These are phyloP conservation scores for Aphanomyces invadans DNA, from an alignment of 352 stramenopile species.

Conservation along the genomic window DNA sequence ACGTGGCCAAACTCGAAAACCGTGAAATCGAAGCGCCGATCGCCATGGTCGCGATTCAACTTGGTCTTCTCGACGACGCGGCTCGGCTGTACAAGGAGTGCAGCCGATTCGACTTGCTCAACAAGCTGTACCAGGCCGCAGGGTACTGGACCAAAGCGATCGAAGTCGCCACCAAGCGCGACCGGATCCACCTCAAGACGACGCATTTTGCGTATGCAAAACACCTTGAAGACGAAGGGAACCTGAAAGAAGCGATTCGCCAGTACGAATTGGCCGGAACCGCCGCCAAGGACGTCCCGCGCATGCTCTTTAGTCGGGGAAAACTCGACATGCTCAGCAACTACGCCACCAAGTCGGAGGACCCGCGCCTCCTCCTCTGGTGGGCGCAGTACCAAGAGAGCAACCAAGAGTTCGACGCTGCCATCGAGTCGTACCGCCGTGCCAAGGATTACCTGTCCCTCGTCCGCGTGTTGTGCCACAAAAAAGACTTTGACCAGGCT, in stretches of 20 bases:
- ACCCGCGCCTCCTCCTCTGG: slow-evolving; percentile 86
- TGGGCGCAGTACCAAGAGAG: slow-evolving; percentile 92
- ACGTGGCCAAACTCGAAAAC: slow-evolving; percentile 36
- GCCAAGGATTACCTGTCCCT: slow-evolving; percentile 85
- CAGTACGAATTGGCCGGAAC: slow-evolving; percentile 88
- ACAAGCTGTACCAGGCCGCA: slow-evolving; percentile 85
- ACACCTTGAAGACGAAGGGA: slow-evolving; percentile 84
- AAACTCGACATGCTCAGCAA: slow-evolving; percentile 86
- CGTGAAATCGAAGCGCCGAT: slow-evolving; percentile 76
- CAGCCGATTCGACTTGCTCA: slow-evolving; percentile 87
- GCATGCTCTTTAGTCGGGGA: slow-evolving; percentile 88
- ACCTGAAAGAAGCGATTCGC: slow-evolving; percentile 85
- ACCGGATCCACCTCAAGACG: slow-evolving; percentile 88
- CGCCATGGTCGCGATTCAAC: slow-evolving; percentile 88
- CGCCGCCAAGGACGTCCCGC: slow-evolving; percentile 84
- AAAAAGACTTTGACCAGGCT: slow-evolving; percentile 81
- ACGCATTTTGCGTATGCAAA: slow-evolving; percentile 85
- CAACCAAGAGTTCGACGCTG: slow-evolving; percentile 78
- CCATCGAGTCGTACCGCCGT: slow-evolving; percentile 82
- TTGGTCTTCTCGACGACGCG: slow-evolving; percentile 88
- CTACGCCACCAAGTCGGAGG: slow-evolving; percentile 83
- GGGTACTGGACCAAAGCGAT: slow-evolving; percentile 89
- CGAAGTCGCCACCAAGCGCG: slow-evolving; percentile 76
- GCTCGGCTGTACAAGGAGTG: slow-evolving; percentile 87
- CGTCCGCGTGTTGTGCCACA: slow-evolving; percentile 87